Conservation (phyloP, 768 basidiomycete genomes). For the Naganishia onofrii region DNA sequence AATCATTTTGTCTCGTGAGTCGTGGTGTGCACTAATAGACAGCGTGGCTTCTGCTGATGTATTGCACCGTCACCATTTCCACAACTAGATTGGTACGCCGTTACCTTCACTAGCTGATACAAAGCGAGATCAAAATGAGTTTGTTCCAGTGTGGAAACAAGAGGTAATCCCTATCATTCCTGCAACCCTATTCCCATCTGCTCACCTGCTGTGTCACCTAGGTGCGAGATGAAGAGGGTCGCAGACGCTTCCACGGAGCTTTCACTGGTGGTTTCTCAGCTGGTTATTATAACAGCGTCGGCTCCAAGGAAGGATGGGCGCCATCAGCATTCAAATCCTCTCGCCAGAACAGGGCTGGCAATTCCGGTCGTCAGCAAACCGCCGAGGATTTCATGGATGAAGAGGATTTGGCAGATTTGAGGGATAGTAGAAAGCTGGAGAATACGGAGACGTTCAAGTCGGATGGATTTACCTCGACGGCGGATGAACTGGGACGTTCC, state of each 20-base stretch:
- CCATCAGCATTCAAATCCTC: conserved; percentile 92
- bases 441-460: conserved; percentile 67
- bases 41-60: conserved; percentile 27
- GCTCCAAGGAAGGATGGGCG: conserved; percentile 96
- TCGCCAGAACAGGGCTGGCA: conserved; percentile 61
- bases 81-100: conserved; percentile 79
- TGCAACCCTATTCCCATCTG: conserved; percentile 33
- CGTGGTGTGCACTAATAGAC: not conserved
- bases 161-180: conserved; percentile 60
- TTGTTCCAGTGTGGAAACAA: conserved; percentile 97
- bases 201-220: not conserved
- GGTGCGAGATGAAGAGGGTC: conserved; percentile 79
- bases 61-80: not conserved
- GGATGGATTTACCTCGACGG: conserved; percentile 63
- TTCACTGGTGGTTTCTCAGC: conserved; percentile 98
- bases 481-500: conserved; percentile 43
- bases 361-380: conserved; percentile 58
- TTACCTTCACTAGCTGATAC: conserved; percentile 76
- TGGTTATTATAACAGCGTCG: conserved; percentile 93
- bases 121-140: conserved; percentile 89
- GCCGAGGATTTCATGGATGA: conserved; percentile 99
- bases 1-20: conserved; percentile 78
- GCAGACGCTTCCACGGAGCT: conserved; percentile 90
- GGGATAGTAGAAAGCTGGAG: conserved; percentile 70
- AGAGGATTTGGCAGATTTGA: conserved; percentile 82